Evolutionary conservation across 2,329 filamentous ascomycete species (phyloP), one percentile per base, ranked within the genome.

Genomic region (Colletotrichum costaricense): DNA sequence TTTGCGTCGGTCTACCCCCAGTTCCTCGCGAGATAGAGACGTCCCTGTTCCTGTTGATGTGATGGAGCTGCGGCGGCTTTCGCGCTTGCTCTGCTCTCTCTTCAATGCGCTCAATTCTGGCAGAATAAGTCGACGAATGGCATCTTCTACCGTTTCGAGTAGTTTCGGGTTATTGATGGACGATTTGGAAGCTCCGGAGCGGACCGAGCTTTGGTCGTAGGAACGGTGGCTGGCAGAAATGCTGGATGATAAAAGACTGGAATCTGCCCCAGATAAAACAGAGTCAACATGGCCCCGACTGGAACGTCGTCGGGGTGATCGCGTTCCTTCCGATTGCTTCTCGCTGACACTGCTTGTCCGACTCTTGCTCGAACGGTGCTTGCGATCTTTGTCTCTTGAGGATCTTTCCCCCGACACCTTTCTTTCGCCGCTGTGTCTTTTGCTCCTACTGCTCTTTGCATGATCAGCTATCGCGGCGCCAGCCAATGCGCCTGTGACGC

Each of bases 101-200:
- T 98, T 98, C 67, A 99, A 86, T 11, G 95, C 94, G 77, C 95
- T 96, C 57, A 99, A 87, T 82, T 99, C 96, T 0, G 97, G 97
- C 3, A 99, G 85, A 66, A 98, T 97, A 63, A 98, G 88, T 62
- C 95, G 90, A 75, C 95, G 92, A 79, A 98, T 97, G 16, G 95
- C 95, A 83, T 98, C 95, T 83, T 98, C 95, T 3, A 98, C 95
- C 0, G 95, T 97, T 78, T 97, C 94, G 2, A 98, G 88, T 2
- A 98, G 85, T 80, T 95, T 97, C 0, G 95, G 95, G 78, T 98
- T 98, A 83, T 97, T 97, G 81, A 97, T 94, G 0, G 94, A 96
- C 3, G 94, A 94, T 28, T 85, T 83, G 33, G 89, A 90, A 28
- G 82, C 82, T 8, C 83, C 84, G 0, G 87, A 88, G 68, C 85